Evolutionary conservation across 2,329 filamentous ascomycete genomes (phyloP).

Genomic region (Verruconis gallopava): DNA sequence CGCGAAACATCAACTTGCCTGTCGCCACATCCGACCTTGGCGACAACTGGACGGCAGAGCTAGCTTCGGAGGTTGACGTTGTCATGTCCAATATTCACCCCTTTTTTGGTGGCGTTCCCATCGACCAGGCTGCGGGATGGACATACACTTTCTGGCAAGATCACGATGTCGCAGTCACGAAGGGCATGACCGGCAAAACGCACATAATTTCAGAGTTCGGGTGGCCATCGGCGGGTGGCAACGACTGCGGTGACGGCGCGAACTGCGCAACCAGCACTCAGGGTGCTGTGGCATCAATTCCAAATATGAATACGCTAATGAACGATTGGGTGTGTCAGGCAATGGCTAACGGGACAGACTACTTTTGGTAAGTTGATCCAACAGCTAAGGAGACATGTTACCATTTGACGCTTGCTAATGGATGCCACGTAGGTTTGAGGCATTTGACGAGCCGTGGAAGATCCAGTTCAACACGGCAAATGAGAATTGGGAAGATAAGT

Average conservation of each 20-base stretch:
- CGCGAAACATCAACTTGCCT: conserved; percentile 53
- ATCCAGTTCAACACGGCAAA: conserved; percentile 48
- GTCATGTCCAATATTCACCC: conserved; percentile 97
- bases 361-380: conserved; percentile 78
- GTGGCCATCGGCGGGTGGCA: conserved; percentile 78
- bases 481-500: conserved; percentile 85
- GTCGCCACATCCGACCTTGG: conserved; percentile 83
- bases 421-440: conserved; percentile 53
- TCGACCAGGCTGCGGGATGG: conserved; percentile 59
- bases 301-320: conserved; percentile 78
- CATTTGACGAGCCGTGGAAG: conserved; percentile 97
- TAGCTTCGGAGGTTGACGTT: conserved; percentile 63
- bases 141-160: conserved; percentile 69
- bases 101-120: conserved; percentile 74
- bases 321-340: conserved; percentile 71
- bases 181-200: conserved; percentile 42
- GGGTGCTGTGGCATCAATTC: conserved; percentile 67
- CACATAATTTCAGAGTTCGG: conserved; percentile 85
- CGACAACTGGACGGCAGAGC: conserved; percentile 63
- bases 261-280: conserved; percentile 42
- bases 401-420: conserved; percentile 6
- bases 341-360: conserved; percentile 71
- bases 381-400: neutral
- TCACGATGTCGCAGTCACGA: conserved; percentile 53
- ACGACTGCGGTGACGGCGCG: conserved; percentile 49